phyloP scores from a whole-genome alignment of 2,329 filamentous ascomycete genomes.

The Aureobasidium subglaciale region DNA sequence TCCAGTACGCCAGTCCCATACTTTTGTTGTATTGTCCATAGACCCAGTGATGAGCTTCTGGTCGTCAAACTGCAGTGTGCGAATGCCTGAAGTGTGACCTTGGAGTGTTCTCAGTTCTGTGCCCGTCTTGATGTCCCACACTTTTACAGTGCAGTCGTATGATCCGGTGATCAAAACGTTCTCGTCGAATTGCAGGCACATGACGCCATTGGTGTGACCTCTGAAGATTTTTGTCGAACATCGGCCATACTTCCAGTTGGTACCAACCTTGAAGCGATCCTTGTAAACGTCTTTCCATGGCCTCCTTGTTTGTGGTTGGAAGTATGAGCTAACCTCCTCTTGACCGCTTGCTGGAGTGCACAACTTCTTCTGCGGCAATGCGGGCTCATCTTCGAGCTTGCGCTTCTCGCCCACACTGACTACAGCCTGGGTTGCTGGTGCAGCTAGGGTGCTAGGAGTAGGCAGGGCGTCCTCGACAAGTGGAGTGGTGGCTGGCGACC shows the following conservation, averaged over 20 bases:
- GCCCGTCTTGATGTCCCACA: slow-evolving; percentile 89
- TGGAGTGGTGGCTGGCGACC: slow-evolving; percentile 46
- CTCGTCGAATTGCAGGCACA: slow-evolving; percentile 74
- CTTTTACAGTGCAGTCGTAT: slow-evolving; percentile 90
- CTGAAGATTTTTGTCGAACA: slow-evolving; percentile 78
- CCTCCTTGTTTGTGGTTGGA: slow-evolving; percentile 44
- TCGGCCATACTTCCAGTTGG: slow-evolving; percentile 94
- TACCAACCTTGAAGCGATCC: slow-evolving; percentile 89
- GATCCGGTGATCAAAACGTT: slow-evolving; percentile 88
- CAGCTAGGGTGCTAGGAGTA: neutral
- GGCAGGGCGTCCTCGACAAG: slow-evolving; percentile 18
- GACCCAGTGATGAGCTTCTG: slow-evolving; percentile 85
- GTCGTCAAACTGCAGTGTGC: slow-evolving; percentile 88
- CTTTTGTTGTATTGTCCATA: slow-evolving; percentile 76
- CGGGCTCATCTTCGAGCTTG: slow-evolving; percentile 11
- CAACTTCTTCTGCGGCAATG: slow-evolving; percentile 25
- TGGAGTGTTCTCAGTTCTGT: slow-evolving; percentile 75
- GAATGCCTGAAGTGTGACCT: slow-evolving; percentile 76
- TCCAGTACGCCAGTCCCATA: slow-evolving; percentile 96
- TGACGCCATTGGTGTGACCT: slow-evolving; percentile 82
- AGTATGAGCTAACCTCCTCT: slow-evolving; percentile 34
- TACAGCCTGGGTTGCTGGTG: neutral
- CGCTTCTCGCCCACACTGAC: slow-evolving; percentile 17
- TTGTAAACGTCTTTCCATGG: slow-evolving; percentile 98
- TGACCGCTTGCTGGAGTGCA: slow-evolving; percentile 23